A percentile compares a stretch with the other conserved stretches of the same genome.
These are phyloP conservation scores for Malassezia furfur DNA, from an alignment of 1,284 basidiomycete species.

Conservation along the genomic window DNA sequence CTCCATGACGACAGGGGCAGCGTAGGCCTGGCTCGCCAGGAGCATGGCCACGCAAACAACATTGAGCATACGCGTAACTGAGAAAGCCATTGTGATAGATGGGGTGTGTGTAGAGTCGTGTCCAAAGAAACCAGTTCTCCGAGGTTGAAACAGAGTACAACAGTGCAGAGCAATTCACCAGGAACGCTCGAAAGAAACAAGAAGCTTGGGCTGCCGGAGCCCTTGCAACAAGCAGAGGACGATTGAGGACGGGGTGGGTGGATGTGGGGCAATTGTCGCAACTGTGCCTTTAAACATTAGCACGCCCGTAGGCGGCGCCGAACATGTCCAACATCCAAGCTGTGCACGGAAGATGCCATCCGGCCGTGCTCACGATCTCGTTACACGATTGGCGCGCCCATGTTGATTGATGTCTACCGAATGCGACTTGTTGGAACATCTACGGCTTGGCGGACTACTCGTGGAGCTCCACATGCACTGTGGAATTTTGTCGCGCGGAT, in stretches of 20 bases:
- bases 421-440: background rate
- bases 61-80: slow-evolving; percentile 4
- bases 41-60: slow-evolving; percentile 15
- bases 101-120: background rate
- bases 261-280: too few species aligned
- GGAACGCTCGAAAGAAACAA: slow-evolving; percentile 10
- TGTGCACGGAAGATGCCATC: background rate
- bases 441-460: background rate
- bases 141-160: background rate
- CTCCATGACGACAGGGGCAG: slow-evolving; percentile 3
- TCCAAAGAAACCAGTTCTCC: slow-evolving; percentile 18
- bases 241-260: background rate
- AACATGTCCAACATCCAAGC: background rate
- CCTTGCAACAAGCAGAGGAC: background rate
- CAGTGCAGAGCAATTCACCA: slow-evolving; percentile 15
- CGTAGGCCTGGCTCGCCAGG: slow-evolving; percentile 7
- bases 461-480: slow-evolving; percentile 10
- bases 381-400: background rate
- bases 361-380: background rate
- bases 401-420: background rate
- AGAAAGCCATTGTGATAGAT: slow-evolving; percentile 11
- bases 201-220: slow-evolving; percentile 15
- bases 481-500: background rate
- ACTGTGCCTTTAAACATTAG: slow-evolving; percentile 1
- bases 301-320: background rate